Conservation (phyloP, 192 early-diverging fungal genomes). For the Chytriomyces hyalinus region DNA sequence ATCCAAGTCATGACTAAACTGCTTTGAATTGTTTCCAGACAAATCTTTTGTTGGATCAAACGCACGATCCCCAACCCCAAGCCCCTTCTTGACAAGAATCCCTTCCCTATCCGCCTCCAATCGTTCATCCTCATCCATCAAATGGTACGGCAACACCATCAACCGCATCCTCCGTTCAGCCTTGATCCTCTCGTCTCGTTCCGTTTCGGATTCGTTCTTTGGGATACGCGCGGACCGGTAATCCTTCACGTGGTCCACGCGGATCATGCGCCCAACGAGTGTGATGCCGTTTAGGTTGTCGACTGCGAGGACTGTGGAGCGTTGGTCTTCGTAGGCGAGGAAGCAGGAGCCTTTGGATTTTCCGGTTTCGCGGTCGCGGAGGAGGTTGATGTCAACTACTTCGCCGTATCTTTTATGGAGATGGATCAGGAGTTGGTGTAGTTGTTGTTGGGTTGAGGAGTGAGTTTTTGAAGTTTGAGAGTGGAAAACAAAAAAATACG, state of each 20-base stretch:
- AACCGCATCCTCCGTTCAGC: slow-evolving; percentile 41
- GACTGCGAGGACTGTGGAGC: slow-evolving; percentile 87
- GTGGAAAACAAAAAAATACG: slow-evolving; percentile 4
- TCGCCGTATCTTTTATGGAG: slow-evolving; percentile 73
- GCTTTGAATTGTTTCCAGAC: background rate
- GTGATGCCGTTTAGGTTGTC: slow-evolving; percentile 90
- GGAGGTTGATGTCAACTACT: slow-evolving; percentile 85
- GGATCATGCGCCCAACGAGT: slow-evolving; percentile 42
- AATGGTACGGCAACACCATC: slow-evolving; percentile 47
- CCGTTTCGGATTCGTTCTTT: slow-evolving; percentile 36
- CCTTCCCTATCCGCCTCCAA: slow-evolving; percentile 11
- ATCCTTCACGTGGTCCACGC: slow-evolving; percentile 52
- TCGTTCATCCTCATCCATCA: slow-evolving; percentile 37
- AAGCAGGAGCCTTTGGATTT: slow-evolving; percentile 86
- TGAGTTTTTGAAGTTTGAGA: background rate
- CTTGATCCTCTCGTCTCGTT: slow-evolving; percentile 45
- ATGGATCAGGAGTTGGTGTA: background rate
- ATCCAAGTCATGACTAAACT: slow-evolving; percentile 1
- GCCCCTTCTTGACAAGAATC: slow-evolving; percentile 10
- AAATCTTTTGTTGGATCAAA: background rate
- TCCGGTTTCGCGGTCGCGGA: slow-evolving; percentile 86
- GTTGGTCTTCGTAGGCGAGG: slow-evolving; percentile 91
- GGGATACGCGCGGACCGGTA: slow-evolving; percentile 36
- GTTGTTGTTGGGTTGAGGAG: background rate
- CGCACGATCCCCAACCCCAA: background rate